Percentiles rank a stretch among this genome's conserved stretches.
Evolutionary conservation across 1,284 basidiomycete species (phyloP).

Genomic region (Hemileia vastatrix): DNA sequence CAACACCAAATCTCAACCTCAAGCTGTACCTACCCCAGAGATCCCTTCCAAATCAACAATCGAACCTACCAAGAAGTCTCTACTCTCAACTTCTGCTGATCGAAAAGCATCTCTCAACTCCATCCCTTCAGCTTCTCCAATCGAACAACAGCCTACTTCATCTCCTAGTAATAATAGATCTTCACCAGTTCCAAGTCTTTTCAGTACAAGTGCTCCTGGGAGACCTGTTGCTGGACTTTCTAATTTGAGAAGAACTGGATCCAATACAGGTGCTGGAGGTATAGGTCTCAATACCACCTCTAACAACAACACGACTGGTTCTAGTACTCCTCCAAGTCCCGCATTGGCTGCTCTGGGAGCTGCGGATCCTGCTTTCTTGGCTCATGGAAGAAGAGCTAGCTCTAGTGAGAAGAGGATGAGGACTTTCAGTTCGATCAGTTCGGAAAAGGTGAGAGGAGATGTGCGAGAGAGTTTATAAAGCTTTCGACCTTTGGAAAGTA

Average conservation of each 20-base stretch:
- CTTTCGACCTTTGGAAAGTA: background rate
- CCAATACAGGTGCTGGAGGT: background rate
- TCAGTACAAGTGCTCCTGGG: slow-evolving; percentile 29
- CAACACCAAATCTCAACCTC: too few species aligned
- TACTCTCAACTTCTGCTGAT: background rate
- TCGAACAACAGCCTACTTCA: slow-evolving; percentile 1
- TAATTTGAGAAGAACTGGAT: slow-evolving; percentile 26
- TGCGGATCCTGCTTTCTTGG: slow-evolving; percentile 30
- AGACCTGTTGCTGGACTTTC: slow-evolving; percentile 34
- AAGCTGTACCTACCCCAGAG: too few species aligned
- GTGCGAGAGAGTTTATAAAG: background rate
- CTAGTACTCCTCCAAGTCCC: slow-evolving; percentile 26
- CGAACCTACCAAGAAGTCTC: background rate
- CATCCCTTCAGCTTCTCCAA: background rate
- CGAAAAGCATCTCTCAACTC: slow-evolving; percentile 1
- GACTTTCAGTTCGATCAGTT: slow-evolving; percentile 17
- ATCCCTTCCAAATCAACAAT: too few species aligned
- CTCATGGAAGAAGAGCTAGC: slow-evolving; percentile 27
- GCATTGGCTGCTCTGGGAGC: slow-evolving; percentile 27
- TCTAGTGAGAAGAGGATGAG: slow-evolving; percentile 28
- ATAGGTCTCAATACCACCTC: background rate
- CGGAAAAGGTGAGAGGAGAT: background rate
- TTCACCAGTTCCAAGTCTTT: slow-evolving; percentile 29
- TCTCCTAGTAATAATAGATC: slow-evolving; percentile 22
- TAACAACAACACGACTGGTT: background rate